Conservation (phyloP, 768 basidiomycete species). For the Plicaturopsis crispa region DNA sequence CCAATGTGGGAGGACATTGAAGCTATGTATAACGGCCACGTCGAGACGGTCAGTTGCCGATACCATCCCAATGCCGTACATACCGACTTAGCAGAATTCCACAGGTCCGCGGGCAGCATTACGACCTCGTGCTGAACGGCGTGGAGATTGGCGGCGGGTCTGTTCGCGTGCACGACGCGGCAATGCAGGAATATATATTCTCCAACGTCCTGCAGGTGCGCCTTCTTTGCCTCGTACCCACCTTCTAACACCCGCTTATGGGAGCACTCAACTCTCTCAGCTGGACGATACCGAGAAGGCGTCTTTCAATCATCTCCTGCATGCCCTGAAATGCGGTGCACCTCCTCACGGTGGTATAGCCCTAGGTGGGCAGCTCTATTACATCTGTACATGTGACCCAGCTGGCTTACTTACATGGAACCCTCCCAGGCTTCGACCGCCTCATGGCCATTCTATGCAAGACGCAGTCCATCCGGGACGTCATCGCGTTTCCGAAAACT, state of each 20-base stretch:
- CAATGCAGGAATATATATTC: slow-evolving; percentile 83
- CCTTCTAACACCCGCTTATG: slow-evolving; percentile 6
- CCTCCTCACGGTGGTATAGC: slow-evolving; percentile 96
- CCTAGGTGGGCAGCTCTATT: slow-evolving; percentile 47
- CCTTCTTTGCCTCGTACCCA: slow-evolving; percentile 5
- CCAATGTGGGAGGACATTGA: slow-evolving; percentile 88
- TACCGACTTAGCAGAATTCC: slow-evolving; percentile 6
- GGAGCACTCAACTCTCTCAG: slow-evolving; percentile 30
- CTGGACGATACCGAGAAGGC: slow-evolving; percentile 63
- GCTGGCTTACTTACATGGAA: slow-evolving; percentile 1
- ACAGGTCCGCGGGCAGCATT: slow-evolving; percentile 91
- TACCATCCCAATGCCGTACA: slow-evolving; percentile 2
- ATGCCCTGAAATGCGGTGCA: slow-evolving; percentile 84
- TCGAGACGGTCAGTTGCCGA: slow-evolving; percentile 38
- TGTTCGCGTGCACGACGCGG: slow-evolving; percentile 85
- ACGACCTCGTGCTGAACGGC: slow-evolving; percentile 92
- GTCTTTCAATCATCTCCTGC: slow-evolving; percentile 78
- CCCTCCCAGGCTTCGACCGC: slow-evolving; percentile 77
- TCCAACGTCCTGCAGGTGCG: slow-evolving; percentile 68
- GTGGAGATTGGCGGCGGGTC: slow-evolving; percentile 92
- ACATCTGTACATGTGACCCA: slow-evolving; percentile 11
- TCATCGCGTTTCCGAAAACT: slow-evolving; percentile 96
- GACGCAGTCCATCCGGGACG: slow-evolving; percentile 83
- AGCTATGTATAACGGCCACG: slow-evolving; percentile 62
- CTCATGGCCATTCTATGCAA: slow-evolving; percentile 88